A percentile compares a stretch with the other conserved stretches of the same genome.
phyloP scores from a whole-genome alignment of 2,329 filamentous ascomycete genomes.

The Neopestalotiopsis sp. region DNA sequence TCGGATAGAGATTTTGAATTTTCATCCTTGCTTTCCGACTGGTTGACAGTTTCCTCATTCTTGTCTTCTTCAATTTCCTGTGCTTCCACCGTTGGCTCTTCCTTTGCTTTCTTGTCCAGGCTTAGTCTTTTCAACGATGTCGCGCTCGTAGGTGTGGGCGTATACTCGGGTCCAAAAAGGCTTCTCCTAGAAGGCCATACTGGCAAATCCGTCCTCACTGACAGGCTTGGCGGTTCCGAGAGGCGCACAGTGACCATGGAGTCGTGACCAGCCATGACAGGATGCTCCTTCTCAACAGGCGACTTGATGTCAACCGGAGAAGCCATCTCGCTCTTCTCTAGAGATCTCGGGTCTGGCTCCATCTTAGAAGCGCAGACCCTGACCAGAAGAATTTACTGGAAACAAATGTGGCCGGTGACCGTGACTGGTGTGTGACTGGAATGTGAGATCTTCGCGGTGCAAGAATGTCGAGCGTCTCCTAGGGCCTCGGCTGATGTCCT shows the following conservation, averaged over 20 bases:
- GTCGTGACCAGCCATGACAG: constrained; percentile 52
- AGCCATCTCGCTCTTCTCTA: constrained; percentile 27
- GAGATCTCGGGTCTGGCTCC: constrained; percentile 30
- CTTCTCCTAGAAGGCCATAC: constrained; percentile 34
- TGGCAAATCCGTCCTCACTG: constrained; percentile 51
- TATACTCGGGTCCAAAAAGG: constrained; percentile 37
- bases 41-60: constrained; percentile 16
- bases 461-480: constrained; percentile 27
- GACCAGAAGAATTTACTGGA: constrained; percentile 9
- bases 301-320: constrained; percentile 23
- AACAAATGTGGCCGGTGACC: constrained; percentile 27
- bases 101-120: constrained; percentile 19
- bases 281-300: constrained; percentile 27
- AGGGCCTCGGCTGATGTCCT: constrained; percentile 1
- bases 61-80: constrained; percentile 23
- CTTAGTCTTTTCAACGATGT: constrained; percentile 26
- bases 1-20: constrained; percentile 27
- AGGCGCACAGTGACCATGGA: constrained; percentile 81
- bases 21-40: constrained; percentile 22
- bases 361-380: constrained; percentile 31
- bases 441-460: constrained; percentile 31
- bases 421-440: constrained; percentile 26
- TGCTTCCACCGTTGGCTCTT: constrained; percentile 19
- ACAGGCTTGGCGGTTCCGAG: constrained; percentile 64
- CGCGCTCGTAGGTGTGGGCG: constrained; percentile 36